Evolutionary conservation across 345 rosid genomes (phyloP).

Genomic region (Corchorus capsularis): DNA sequence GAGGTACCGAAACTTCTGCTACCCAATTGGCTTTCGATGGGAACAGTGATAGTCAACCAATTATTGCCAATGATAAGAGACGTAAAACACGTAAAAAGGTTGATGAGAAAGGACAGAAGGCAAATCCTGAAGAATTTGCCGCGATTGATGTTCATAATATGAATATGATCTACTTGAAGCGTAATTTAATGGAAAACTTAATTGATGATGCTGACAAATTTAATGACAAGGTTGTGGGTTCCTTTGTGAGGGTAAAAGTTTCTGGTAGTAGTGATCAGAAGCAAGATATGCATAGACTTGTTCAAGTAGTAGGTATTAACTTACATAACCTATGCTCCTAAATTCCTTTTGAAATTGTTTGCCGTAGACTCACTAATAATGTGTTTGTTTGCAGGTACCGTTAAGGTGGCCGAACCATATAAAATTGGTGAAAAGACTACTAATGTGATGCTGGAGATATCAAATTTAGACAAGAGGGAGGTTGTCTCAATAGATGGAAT

Average conservation of each 20-base stretch:
- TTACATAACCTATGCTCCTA: constrained; percentile 18
- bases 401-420: constrained; percentile 60
- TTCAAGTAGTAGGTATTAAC: constrained; percentile 78
- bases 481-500: constrained; percentile 65
- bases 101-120: constrained; percentile 46
- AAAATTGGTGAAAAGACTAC: constrained; percentile 60
- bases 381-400: constrained; percentile 55
- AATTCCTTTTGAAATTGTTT: constrained; percentile 2
- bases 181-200: constrained; percentile 63
- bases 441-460: constrained; percentile 67
- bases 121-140: constrained; percentile 63
- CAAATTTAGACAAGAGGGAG: constrained; percentile 74
- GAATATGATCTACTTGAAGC: constrained; percentile 70
- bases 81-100: constrained; percentile 51
- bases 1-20: constrained; percentile 38
- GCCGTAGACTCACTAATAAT: constrained; percentile 2
- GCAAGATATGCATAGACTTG: constrained; percentile 81
- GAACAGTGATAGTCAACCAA: constrained; percentile 33
- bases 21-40: constrained; percentile 35
- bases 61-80: constrained; percentile 45
- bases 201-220: constrained; percentile 66
- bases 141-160: constrained; percentile 86
- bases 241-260: constrained; percentile 77
- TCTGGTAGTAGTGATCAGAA: constrained; percentile 60
- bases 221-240: constrained; percentile 79